Evolutionary conservation across 495 filamentous ascomycete genomes (phyloP).

Genomic region (Ramalina peruviana): DNA sequence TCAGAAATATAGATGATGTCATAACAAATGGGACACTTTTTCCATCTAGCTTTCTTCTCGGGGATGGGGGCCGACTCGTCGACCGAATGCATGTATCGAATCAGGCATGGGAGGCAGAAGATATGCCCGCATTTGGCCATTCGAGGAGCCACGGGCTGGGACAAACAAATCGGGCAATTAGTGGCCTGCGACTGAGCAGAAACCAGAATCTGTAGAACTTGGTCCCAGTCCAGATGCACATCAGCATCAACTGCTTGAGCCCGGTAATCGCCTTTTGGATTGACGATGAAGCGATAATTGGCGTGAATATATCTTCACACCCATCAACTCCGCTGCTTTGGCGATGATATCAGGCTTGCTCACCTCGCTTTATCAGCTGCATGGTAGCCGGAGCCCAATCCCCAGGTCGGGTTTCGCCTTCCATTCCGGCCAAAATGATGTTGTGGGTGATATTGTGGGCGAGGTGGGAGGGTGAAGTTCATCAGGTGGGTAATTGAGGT

Average conservation of each 20-base stretch:
- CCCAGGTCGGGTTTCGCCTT: slow-evolving; percentile 64
- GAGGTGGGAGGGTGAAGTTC: slow-evolving; percentile 74
- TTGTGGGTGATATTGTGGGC: slow-evolving; percentile 47
- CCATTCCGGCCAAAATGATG: slow-evolving; percentile 36
- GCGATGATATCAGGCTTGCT: not conserved
- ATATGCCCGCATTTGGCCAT: slow-evolving; percentile 98
- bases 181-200: slow-evolving; percentile 79
- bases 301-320: slow-evolving; percentile 74
- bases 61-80: slow-evolving; percentile 47
- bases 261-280: slow-evolving; percentile 64
- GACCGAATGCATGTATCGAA: slow-evolving; percentile 86
- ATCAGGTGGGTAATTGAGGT: slow-evolving; percentile 94
- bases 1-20: slow-evolving; percentile 80
- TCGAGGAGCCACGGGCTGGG: slow-evolving; percentile 76
- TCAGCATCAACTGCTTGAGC: slow-evolving; percentile 77
- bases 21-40: slow-evolving; percentile 94
- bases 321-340: not conserved
- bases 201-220: slow-evolving; percentile 80
- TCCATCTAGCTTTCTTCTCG: slow-evolving; percentile 67
- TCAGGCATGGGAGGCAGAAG: slow-evolving; percentile 85
- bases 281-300: slow-evolving; percentile 93
- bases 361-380: slow-evolving; percentile 79
- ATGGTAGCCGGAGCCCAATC: slow-evolving; percentile 82
- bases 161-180: slow-evolving; percentile 87
- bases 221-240: slow-evolving; percentile 78